Conservation (phyloP, 139 green algal species). For the Axilococcus clingmanii region DNA sequence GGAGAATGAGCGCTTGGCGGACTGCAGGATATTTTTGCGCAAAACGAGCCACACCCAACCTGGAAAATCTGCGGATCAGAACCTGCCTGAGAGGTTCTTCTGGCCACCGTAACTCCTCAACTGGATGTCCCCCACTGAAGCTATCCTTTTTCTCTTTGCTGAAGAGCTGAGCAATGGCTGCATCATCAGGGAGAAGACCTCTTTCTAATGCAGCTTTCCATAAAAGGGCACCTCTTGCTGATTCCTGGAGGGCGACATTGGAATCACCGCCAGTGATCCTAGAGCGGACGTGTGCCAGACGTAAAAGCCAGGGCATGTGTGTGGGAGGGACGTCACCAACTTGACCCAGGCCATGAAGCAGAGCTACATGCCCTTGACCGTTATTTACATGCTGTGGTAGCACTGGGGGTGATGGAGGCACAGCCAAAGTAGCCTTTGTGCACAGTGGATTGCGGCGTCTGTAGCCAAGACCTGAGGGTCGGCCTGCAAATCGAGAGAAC, state of each 20-base stretch:
- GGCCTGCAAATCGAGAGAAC: no score
- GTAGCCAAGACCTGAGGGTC: no score
- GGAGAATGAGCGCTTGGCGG: slow-evolving; percentile 49
- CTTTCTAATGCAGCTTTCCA: slow-evolving; percentile 50
- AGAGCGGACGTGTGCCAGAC: slow-evolving; percentile 52
- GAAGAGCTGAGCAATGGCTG: slow-evolving; percentile 48
- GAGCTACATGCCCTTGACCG: slow-evolving; percentile 14
- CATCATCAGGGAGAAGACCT: slow-evolving; percentile 67
- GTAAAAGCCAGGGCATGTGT: slow-evolving; percentile 65
- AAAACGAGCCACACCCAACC: slow-evolving; percentile 55
- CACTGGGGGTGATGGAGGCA: no score
- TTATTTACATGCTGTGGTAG: no score
- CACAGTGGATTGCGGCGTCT: no score
- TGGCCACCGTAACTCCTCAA: slow-evolving; percentile 49
- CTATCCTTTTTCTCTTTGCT: slow-evolving; percentile 18
- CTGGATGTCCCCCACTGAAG: slow-evolving; percentile 7
- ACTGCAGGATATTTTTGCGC: slow-evolving; percentile 68
- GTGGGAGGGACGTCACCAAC: slow-evolving; percentile 51
- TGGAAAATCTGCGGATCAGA: slow-evolving; percentile 49
- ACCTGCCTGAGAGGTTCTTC: slow-evolving; percentile 54
- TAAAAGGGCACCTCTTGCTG: slow-evolving; percentile 31
- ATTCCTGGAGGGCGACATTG: slow-evolving; percentile 29
- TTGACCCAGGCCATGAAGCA: slow-evolving; percentile 61
- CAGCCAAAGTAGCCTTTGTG: no score
- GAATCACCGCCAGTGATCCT: slow-evolving; percentile 30